Evolutionary conservation across 495 filamentous ascomycete genomes (phyloP).

Genomic region (Podospora conica): DNA sequence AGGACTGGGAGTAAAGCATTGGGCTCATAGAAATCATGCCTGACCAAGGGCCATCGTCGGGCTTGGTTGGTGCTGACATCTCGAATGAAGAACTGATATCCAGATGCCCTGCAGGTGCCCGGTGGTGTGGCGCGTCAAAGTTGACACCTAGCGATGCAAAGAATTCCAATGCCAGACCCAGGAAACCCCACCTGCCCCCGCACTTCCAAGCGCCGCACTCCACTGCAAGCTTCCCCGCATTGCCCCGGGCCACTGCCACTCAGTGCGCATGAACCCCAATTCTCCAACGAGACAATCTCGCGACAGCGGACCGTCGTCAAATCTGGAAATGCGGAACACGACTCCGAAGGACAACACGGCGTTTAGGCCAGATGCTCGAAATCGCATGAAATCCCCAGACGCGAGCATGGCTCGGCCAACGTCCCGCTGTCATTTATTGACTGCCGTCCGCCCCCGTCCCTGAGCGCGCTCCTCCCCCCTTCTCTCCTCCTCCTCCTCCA

Average conservation of each 20-base stretch:
- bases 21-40: background rate
- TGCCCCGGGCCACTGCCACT: background rate
- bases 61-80: too few relatives aligned
- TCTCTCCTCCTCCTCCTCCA: background rate
- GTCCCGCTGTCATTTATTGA: background rate
- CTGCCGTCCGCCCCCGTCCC: background rate
- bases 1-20: too few relatives aligned
- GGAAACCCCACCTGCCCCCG: background rate
- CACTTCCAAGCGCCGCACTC: background rate
- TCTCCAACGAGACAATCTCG: slow-evolving; percentile 12
- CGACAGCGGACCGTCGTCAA: slow-evolving; percentile 19
- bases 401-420: background rate
- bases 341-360: slow-evolving; percentile 33
- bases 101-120: too few relatives aligned
- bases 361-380: background rate
- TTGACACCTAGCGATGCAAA: background rate
- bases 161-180: background rate
- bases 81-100: too few relatives aligned
- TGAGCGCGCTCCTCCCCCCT: background rate
- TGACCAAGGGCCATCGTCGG: background rate
- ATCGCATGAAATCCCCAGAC: slow-evolving; percentile 3
- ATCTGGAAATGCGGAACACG: slow-evolving; percentile 31
- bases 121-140: background rate
- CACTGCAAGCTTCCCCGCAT: background rate
- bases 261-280: slow-evolving; percentile 13